Base-by-base conservation (phyloP, 108 stramenopile genomes). In the Aurantiochytrium sp. region DNA sequence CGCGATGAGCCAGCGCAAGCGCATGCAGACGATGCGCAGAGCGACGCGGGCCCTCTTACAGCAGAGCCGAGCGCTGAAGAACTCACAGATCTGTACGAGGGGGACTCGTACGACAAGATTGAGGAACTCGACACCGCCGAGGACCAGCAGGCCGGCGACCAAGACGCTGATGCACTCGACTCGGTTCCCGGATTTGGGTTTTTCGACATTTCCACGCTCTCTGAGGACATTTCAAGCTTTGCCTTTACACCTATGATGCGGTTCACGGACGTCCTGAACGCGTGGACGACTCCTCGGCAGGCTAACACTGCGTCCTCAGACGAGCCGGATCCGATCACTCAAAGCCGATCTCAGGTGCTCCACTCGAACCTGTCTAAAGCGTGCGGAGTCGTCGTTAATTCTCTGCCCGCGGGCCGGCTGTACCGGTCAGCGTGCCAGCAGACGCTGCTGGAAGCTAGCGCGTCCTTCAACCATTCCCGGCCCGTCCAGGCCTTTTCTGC, bases 321-420 rank as follows among this genome's bases (percentile, higher is more conserved):
- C 52, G 68, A 68, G 85, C 54, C 54, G 30, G 45, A 32, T 12
- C 86, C 37, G 55, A 87, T 55, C 55, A 85, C 27, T 65, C 87
- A 45, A 27, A 8, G 27, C 87, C 87, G 86, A 31, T 45, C 59
- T 6, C 59, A 65, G 24, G 59, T 65, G 27, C 59, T 65, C 22
- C 59, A 65, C 34, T 24, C 59, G 59, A 65, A 65, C 19, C 24
- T 65, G 59, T 65, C 59, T 12, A 30, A 34, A 27, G 59, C 59
- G 34, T 65, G 59, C 34, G 59, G 59, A 17, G 34, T 65, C 1
- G 24, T 65, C 19, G 27, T 19, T 10, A 65, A 65, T 65, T 8
- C 59, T 15, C 1, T 65, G 8, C 59, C 59, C 10, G 8, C 59
- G 8, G 59, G 59, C 59, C 15, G 24, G 10, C 19, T 17, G 8